Evolutionary conservation across 73 alveolate genomes (phyloP), one percentile per base, ranked within the genome.

Genomic region (Paramecium pentaurelia): DNA sequence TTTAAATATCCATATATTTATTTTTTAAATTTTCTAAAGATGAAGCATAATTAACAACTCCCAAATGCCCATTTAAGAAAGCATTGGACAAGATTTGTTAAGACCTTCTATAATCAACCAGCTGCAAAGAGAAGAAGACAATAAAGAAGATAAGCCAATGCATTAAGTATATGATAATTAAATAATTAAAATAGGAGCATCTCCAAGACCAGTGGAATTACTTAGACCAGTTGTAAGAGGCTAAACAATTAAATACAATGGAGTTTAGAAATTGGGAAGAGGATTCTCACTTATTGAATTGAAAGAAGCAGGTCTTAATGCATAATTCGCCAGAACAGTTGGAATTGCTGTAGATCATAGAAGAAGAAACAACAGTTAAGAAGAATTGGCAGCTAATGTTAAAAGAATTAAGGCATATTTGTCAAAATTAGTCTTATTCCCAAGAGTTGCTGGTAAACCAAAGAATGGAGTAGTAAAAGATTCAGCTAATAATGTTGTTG

Each of bases 331-430:
- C 30, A 94, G 98, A 93, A 96, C 99, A 70, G 96, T 99, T 37
- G 99, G 99, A 28, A 97, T 99, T 51, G 96, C 99, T n/a, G 97
- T 97, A 84, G 99, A 99, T 97, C 99, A 97, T 95, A 96, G 99
- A 92, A 98, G 99, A 95, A 95, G 96, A 75, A 97, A 99, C 96
- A 90, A 96, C 86, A 91, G 96, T 60, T 95, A 93, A 83, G 99
- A 97, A 93, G 95, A 97, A 93, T 92, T 97, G 86, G 95, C 96
- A 42, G 64, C 92, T 84, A 98, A 98, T 95, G 96, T 96, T 88
- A 94, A 97, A 93, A 97, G 99, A 97, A 96, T 98, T 38, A 96
- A 97, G 95, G 96, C 95, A 80, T 98, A 97, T 96, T 94, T 97
- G 90, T 59, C 97, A 89, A 98, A 97, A 95, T 94, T 98, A 92